Base-by-base conservation (phyloP, 345 rosid genomes). In the Rhodomyrtus tomentosa region DNA sequence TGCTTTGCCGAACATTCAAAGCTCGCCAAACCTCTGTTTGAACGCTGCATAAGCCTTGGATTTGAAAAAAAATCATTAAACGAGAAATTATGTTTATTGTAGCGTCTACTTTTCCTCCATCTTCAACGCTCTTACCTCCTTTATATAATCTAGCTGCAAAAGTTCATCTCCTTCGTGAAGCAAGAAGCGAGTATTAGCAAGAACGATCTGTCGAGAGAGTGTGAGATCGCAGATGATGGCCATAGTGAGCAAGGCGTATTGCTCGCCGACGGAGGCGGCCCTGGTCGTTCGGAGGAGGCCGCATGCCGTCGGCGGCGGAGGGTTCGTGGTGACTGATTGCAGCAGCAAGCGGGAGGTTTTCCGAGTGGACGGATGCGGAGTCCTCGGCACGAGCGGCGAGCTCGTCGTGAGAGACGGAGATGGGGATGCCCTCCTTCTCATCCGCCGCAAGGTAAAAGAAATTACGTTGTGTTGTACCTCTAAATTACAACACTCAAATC, bases 311-410 rank as follows among this genome's bases (percentile, higher is more conserved):
- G 91, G 86, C 24, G 98, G 99, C 1, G 99, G 98, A 48, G 98
- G 99, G n/a, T 93, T 96, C 50, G 98, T 96, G 53, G 98, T 94
- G 32, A 92, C 97, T 0, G 92, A 96, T 87, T 89, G 84, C 86
- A 84, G 82, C 89, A 81, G 40, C 58, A 38, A 94, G 73, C 92
- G 86, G 50, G 91, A 88, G 62, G 89, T 93, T 82, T 96, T 95
- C 88, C 90, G 91, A 82, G 94, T 94, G 12, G 98, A 95, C 20
- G 99, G 99, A 6, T 96, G 99, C 22, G 96, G 94, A 25, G 92
- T 93, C 85, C 89, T 92, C 16, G 99, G 98, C 24, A 86, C 87
- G 6, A 88, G 81, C 83, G 98, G 95, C 9, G 91, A 95, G 89
- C 84, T 96, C 14, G 81, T 92, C 40, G 84, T 96, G 1, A 90